Conservation (phyloP, 2,329 filamentous ascomycete species). For the Talaromyces sp. region DNA sequence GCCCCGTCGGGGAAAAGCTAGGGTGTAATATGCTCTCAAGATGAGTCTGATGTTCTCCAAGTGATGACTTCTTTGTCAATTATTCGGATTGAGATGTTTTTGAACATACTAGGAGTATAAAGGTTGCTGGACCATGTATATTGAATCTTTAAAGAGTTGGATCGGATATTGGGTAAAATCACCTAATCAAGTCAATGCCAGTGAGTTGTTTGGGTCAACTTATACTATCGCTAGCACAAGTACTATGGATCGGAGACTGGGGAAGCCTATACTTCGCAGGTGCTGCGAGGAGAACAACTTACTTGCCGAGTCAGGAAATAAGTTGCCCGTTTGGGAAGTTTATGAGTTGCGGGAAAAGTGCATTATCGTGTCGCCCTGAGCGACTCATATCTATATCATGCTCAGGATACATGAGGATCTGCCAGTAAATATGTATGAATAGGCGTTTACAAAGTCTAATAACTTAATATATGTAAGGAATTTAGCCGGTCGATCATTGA, state of each 20-base stretch:
- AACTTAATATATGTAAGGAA: neutral
- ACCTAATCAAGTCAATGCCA: too few species aligned
- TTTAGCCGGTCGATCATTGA: neutral
- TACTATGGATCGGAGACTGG: too few species aligned
- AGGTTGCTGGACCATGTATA: too few species aligned
- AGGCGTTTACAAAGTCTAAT: neutral
- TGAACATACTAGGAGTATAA: too few species aligned
- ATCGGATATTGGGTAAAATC: too few species aligned
- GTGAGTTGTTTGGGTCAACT: too few species aligned
- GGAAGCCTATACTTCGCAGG: too few species aligned
- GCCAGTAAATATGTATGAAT: neutral
- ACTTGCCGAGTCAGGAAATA: neutral
- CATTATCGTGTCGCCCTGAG: neutral
- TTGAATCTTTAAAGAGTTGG: too few species aligned
- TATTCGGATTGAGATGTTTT: too few species aligned
- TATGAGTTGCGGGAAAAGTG: neutral
- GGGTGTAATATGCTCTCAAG: neutral
- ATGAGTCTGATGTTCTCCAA: neutral
- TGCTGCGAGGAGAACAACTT: neutral
- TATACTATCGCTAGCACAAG: too few species aligned
- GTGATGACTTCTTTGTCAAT: neutral
- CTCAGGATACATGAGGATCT: neutral
- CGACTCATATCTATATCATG: neutral
- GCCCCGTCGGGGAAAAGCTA: neutral
- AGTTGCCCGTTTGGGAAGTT: neutral